These are phyloP conservation scores for Xylaria sp. DNA, from an alignment of 2,329 filamentous ascomycete species.

Conservation along the genomic window DNA sequence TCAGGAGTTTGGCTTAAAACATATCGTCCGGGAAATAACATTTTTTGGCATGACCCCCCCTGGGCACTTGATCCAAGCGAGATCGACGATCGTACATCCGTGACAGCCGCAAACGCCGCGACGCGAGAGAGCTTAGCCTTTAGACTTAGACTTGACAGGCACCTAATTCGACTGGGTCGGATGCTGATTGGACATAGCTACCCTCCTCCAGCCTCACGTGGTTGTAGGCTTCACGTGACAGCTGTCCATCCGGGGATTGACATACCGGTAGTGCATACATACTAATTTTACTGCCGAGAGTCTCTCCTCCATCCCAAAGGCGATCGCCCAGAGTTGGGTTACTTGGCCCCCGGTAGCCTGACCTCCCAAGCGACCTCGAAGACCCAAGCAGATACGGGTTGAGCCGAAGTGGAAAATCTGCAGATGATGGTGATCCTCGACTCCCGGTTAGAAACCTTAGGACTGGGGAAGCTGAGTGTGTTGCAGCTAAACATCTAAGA, in stretches of 20 bases:
- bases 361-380: constrained; percentile 2
- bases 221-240: constrained; percentile 34
- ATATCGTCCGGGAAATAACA: constrained; percentile 10
- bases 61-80: constrained; percentile 21
- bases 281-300: constrained; percentile 6
- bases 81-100: constrained; percentile 26
- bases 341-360: neutral
- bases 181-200: constrained; percentile 31
- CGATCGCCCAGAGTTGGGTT: constrained; percentile 9
- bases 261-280: neutral
- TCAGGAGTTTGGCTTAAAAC: constrained; percentile 27
- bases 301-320: constrained; percentile 2
- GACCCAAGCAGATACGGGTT: constrained; percentile 9
- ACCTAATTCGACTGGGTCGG: neutral
- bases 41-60: constrained; percentile 21
- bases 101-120: neutral
- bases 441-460: constrained; percentile 27
- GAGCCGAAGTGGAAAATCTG: constrained; percentile 15
- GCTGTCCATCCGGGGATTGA: neutral
- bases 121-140: no score
- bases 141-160: neutral
- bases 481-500: neutral
- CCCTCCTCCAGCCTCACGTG: constrained; percentile 31
- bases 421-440: constrained; percentile 19
- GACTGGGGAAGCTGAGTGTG: constrained; percentile 11